A percentile compares a stretch with the other conserved stretches of the same genome.
phyloP scores from a whole-genome alignment of 495 filamentous ascomycete species.

The Paragyromitra xinjiangensis region DNA sequence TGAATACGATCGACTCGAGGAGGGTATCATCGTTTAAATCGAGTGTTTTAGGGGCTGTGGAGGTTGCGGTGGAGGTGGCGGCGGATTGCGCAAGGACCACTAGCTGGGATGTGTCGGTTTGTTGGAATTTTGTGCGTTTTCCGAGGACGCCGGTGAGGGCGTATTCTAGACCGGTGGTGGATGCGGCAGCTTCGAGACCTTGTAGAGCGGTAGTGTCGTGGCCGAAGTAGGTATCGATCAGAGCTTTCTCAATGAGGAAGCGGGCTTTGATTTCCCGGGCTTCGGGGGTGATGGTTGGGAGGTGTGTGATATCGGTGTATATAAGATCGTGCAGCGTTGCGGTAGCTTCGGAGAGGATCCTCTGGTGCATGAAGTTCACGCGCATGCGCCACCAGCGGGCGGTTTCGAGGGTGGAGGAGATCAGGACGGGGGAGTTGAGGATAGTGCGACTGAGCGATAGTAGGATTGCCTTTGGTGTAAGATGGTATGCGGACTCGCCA shows the following conservation, averaged over 20 bases:
- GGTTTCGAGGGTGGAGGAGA: slow-evolving; percentile 45
- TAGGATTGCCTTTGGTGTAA: slow-evolving; percentile 83
- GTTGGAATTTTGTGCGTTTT: slow-evolving; percentile 92
- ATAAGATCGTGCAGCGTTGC: slow-evolving; percentile 66
- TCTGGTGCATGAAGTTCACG: slow-evolving; percentile 85
- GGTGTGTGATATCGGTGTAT: slow-evolving; percentile 60
- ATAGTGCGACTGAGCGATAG: slow-evolving; percentile 78
- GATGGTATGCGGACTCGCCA: slow-evolving; percentile 83
- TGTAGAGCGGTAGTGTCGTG: slow-evolving; percentile 77
- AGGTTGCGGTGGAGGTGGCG: neutral
- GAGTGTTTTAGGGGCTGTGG: slow-evolving; percentile 67
- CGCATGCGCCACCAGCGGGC: slow-evolving; percentile 68
- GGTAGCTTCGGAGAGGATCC: slow-evolving; percentile 80
- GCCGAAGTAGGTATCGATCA: slow-evolving; percentile 84
- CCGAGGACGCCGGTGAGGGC: slow-evolving; percentile 84
- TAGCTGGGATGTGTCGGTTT: slow-evolving; percentile 86
- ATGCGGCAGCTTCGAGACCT: slow-evolving; percentile 73
- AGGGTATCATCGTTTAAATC: slow-evolving; percentile 92
- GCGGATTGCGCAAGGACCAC: slow-evolving; percentile 87
- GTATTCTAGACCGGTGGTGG: slow-evolving; percentile 75
- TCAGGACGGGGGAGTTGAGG: slow-evolving; percentile 62
- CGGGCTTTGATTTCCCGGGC: slow-evolving; percentile 61
- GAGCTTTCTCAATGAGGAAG: slow-evolving; percentile 81
- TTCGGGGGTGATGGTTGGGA: neutral
- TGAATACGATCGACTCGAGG: slow-evolving; percentile 83